Conservation (phyloP, 305 asterid genomes). For the Stenogyne calaminthoides region DNA sequence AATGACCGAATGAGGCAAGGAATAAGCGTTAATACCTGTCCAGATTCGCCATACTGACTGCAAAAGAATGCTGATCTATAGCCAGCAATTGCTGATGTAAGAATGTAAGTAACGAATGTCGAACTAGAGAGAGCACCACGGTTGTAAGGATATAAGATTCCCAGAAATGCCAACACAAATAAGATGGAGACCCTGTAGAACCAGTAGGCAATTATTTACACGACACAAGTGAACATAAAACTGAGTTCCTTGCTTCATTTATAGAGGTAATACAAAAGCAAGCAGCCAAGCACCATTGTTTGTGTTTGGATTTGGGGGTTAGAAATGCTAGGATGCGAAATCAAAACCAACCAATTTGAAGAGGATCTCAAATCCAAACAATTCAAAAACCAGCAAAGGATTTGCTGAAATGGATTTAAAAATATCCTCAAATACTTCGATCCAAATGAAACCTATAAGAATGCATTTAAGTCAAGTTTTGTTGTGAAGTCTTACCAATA, state of each 20-base stretch:
- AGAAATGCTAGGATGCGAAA: not conserved
- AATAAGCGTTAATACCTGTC: slow-evolving; percentile 59
- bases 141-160: slow-evolving; percentile 72
- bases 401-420: not conserved
- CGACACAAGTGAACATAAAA: not conserved
- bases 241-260: not conserved
- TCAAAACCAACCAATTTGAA: not conserved
- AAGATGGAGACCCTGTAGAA: slow-evolving; percentile 62
- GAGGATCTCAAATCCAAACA: not conserved
- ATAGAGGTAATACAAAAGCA: not conserved
- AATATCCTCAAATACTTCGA: not conserved
- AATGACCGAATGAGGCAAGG: slow-evolving; percentile 3
- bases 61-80: slow-evolving; percentile 71
- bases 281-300: not conserved
- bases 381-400: not conserved
- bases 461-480: not conserved
- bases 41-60: slow-evolving; percentile 59
- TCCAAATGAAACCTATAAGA: not conserved
- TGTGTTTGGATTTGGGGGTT: too few relatives aligned
- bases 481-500: not conserved
- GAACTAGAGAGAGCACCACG: slow-evolving; percentile 66
- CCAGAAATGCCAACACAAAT: slow-evolving; percentile 59
- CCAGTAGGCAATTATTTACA: slow-evolving; percentile 16
- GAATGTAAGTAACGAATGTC: slow-evolving; percentile 54
- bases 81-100: slow-evolving; percentile 78